Evolutionary conservation across 192 early-diverging fungal species (phyloP), one percentile per base, ranked within the genome.

Genomic region (Umbelopsis sp.): DNA sequence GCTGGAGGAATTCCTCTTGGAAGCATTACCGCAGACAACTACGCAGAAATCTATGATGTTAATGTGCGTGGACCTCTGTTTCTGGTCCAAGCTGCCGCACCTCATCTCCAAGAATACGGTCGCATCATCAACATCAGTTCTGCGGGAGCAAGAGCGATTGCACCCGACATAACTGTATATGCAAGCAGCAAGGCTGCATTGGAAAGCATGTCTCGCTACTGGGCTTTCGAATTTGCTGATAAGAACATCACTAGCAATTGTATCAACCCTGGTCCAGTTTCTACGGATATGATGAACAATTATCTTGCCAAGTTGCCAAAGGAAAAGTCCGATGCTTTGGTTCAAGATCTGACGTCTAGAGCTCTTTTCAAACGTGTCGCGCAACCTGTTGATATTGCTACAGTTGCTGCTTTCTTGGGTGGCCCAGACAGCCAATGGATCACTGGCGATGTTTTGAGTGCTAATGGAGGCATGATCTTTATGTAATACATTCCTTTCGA

Each of bases 201-300:
- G 23, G 71, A 69, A 66, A 52, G 12, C 49, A 69, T 51, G 35
- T 58, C n/a, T 33, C 70, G 25, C 41, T 20, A 11, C 4, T 79
- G 93, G 41, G 90, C 94, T 8, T 85, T 80, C 67, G 94, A 95
- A 71, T 70, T 93, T 3, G 92, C 85, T 8, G 80, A 84, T 4
- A 74, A 82, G 1, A 84, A 84, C 12, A 80, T 95, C 11, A 81
- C 89, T 6, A 92, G 89, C 20, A 93, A 93, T 78, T 80, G 83
- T 4, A 85, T 95, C 73, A 87, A 91, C 2, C 94, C 94, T n/a
- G 94, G 94, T 35, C 93, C 89, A 70, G 89, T 93, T 33, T 84
- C 84, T 4, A 94, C 94, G 0, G 83, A 91, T 49, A 90, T 92
- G 87, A 41, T 41, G 37, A 41, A 41, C 5, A 41, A 41, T 10